phyloP scores from a whole-genome alignment of 2,329 filamentous ascomycete species.

The Trichophaea hybrida region DNA sequence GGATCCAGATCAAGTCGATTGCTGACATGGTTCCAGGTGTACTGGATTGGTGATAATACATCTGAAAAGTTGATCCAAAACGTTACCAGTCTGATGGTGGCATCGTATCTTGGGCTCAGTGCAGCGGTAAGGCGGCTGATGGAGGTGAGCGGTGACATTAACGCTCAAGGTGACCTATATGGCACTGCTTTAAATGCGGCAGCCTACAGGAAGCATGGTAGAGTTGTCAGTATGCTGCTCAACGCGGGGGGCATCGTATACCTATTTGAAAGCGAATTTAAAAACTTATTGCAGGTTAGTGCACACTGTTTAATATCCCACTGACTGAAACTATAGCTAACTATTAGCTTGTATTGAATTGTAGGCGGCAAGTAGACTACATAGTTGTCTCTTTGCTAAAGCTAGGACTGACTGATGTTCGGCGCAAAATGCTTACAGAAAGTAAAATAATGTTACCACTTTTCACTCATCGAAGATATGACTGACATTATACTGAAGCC shows the following conservation, averaged over 20 bases:
- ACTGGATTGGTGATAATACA: not conserved
- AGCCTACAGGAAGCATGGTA: not conserved
- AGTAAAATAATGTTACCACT: not conserved
- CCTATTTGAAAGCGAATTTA: not conserved
- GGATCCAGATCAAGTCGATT: not conserved
- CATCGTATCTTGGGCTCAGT: not conserved
- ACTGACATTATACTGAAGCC: not conserved
- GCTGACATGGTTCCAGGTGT: slow-evolving; percentile 3
- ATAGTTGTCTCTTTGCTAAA: not conserved
- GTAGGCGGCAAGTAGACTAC: not conserved
- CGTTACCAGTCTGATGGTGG: not conserved
- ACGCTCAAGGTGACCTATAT: not conserved
- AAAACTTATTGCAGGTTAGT: not conserved
- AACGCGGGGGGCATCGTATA: not conserved
- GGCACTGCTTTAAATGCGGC: slow-evolving; percentile 3
- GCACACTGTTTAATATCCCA: not conserved
- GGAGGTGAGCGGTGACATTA: not conserved
- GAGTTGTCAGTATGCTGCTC: not conserved
- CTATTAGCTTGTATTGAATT: not conserved
- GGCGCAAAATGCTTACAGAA: not conserved
- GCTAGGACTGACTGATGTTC: not conserved
- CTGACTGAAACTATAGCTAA: not conserved
- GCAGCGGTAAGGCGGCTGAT: not conserved
- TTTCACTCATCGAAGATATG: not conserved
- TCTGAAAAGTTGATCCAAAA: not conserved